Conservation (phyloP, 345 rosid species). For the Citrus trifoliata region DNA sequence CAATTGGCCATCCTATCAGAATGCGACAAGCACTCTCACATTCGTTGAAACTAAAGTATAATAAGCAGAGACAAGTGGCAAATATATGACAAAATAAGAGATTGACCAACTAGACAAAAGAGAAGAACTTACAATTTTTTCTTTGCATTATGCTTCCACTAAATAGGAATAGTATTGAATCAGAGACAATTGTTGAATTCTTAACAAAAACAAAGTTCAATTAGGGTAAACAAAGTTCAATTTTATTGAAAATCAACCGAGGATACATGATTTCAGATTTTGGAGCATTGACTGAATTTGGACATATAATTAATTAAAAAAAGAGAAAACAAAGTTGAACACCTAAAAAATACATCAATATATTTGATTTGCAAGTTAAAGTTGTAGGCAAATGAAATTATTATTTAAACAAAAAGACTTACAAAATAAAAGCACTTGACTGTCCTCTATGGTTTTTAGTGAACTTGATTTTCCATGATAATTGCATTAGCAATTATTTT, state of each 20-base stretch:
- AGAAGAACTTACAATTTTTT: conserved; percentile 46
- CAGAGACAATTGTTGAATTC: conserved; percentile 86
- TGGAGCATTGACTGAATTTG: conserved; percentile 75
- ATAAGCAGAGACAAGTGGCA: not conserved
- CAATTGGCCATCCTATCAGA: conserved; percentile 48
- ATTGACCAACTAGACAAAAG: not conserved
- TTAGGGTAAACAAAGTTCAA: conserved; percentile 64
- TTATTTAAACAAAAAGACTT: conserved; percentile 26
- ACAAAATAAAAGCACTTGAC: conserved; percentile 83
- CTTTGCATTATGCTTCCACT: conserved; percentile 69
- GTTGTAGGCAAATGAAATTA: conserved; percentile 4
- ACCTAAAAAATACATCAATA: not conserved
- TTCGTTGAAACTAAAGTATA: conserved; percentile 8
- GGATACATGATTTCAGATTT: conserved; percentile 71
- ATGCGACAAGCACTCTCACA: no score
- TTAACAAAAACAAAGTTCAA: conserved; percentile 25
- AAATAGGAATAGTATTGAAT: conserved; percentile 72
- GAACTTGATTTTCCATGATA: conserved; percentile 72
- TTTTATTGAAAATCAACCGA: conserved; percentile 87
- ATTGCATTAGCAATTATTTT: conserved; percentile 34
- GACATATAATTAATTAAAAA: conserved; percentile 7
- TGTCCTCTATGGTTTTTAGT: conserved; percentile 95
- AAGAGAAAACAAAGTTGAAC: conserved; percentile 2
- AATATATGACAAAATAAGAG: not conserved
- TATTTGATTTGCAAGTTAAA: not conserved